phyloP scores from a whole-genome alignment of 176 grass and related monocot species.

The Triticum timopheevii region DNA sequence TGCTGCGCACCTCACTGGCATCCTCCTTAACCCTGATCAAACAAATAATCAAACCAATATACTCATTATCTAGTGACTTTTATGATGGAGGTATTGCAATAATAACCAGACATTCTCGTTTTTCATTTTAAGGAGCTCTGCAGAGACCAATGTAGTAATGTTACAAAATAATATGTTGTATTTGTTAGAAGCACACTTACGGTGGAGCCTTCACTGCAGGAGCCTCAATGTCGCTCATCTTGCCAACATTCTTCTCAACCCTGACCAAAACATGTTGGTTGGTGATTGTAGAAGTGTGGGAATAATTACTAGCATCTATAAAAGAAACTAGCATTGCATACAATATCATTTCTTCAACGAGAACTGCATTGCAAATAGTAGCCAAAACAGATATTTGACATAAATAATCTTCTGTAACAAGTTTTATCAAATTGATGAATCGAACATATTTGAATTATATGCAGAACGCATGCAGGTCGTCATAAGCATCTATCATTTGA shows the following conservation, averaged over 20 bases:
- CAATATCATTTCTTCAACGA: too few species aligned
- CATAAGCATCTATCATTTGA: too few species aligned
- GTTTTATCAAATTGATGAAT: too few species aligned
- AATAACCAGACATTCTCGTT: background rate
- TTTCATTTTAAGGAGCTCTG: background rate
- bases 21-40: background rate
- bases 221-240: background rate
- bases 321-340: background rate
- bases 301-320: background rate
- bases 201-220: background rate
- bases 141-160: background rate
- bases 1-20: background rate
- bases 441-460: too few species aligned
- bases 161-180: background rate
- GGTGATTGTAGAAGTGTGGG: background rate
- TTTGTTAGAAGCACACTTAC: background rate
- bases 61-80: background rate
- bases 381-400: too few species aligned
- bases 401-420: too few species aligned
- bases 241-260: background rate
- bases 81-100: background rate
- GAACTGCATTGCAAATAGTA: too few species aligned
- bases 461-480: too few species aligned
- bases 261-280: background rate
- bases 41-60: conserved; percentile 1